Percentiles rank a stretch among this genome's conserved stretches.
Conservation (phyloP, 257 asterid genomes). For the Solanum chmielewskii region DNA sequence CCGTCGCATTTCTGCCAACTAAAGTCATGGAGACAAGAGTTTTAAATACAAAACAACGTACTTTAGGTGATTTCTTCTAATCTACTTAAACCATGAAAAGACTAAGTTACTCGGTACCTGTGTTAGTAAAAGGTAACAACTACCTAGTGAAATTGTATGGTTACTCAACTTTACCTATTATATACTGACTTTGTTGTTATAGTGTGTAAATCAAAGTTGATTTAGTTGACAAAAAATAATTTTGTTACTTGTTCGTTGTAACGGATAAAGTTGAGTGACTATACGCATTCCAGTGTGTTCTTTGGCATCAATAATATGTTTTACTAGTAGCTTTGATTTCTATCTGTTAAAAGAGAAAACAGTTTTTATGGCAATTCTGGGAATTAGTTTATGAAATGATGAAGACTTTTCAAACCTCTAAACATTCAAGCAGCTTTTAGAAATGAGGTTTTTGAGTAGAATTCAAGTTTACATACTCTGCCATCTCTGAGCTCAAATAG, state of each 20-base stretch:
- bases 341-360: background rate
- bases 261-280: background rate
- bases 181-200: background rate
- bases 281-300: background rate
- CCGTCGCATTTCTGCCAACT: constrained; percentile 70
- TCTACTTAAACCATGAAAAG: background rate
- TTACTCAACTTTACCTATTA: background rate
- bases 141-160: background rate
- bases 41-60: background rate
- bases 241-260: background rate
- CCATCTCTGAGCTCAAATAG: constrained; percentile 81
- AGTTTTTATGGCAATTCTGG: background rate
- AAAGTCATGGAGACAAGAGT: constrained; percentile 1
- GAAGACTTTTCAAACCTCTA: background rate
- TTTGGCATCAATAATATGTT: background rate
- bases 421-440: background rate
- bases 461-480: constrained; percentile 42
- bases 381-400: background rate
- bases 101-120: background rate
- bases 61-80: background rate
- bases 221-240: background rate
- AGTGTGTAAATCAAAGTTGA: background rate
- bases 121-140: background rate
- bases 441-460: background rate
- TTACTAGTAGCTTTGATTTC: background rate